Evolutionary conservation across 2,329 filamentous ascomycete genomes (phyloP).

Genomic region (Neonectria hederae): DNA sequence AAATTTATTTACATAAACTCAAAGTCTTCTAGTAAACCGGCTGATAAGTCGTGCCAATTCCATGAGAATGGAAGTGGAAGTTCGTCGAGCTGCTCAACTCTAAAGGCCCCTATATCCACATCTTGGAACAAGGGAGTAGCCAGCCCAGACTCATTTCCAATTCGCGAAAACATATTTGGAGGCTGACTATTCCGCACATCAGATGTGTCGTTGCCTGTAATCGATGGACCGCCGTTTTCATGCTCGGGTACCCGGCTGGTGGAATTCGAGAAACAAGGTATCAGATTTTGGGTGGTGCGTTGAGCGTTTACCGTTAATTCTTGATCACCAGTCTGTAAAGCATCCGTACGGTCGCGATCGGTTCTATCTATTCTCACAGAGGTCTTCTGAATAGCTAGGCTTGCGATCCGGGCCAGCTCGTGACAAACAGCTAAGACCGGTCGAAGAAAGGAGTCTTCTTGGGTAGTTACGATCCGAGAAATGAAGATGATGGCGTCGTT

Average conservation of each 20-base stretch:
- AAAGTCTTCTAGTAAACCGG: conserved; percentile 13
- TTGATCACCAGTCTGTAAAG: not conserved
- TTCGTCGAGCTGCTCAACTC: conserved; percentile 9
- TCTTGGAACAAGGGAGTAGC: not conserved
- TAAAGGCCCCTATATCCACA: not conserved
- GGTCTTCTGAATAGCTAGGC: not conserved
- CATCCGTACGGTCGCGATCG: not conserved
- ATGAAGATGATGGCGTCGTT: conserved; percentile 11
- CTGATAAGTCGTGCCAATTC: conserved; percentile 14
- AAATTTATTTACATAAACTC: conserved; percentile 13
- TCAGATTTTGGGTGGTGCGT: not conserved
- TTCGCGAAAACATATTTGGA: not conserved
- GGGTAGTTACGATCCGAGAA: conserved; percentile 1
- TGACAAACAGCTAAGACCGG: conserved; percentile 7
- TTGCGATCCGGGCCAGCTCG: conserved; percentile 4
- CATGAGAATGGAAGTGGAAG: conserved; percentile 16
- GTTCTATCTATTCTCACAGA: not conserved
- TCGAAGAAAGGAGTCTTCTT: conserved; percentile 6
- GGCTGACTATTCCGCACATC: not conserved
- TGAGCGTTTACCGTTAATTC: not conserved
- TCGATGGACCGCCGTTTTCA: not conserved
- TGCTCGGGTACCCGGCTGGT: not conserved
- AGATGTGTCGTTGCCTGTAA: too few species aligned
- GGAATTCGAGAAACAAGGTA: not conserved
- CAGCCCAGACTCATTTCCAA: not conserved